Evolutionary conservation across 2,329 filamentous ascomycete genomes (phyloP).

Genomic region (Fusarium pseudoanthophilum): DNA sequence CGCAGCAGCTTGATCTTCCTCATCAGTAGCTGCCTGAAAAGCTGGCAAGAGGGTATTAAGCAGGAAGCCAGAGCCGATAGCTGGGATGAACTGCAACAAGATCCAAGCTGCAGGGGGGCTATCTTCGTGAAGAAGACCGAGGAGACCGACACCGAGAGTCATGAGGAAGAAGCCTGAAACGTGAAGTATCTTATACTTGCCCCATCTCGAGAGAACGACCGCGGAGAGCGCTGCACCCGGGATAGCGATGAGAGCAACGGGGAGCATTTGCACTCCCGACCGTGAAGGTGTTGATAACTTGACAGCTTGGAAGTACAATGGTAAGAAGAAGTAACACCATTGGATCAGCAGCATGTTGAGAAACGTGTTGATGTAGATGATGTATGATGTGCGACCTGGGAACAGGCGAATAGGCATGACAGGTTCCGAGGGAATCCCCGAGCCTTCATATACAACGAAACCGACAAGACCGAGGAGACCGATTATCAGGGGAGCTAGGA

Average conservation of each 20-base stretch:
- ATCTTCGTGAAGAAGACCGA: constrained; percentile 50
- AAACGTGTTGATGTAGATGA: constrained; percentile 41
- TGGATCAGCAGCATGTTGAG: constrained; percentile 43
- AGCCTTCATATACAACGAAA: constrained; percentile 38
- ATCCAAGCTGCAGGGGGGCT: constrained; percentile 52
- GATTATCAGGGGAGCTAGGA: constrained; percentile 55
- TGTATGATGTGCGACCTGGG: constrained; percentile 31
- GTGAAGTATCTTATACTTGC: constrained; percentile 50
- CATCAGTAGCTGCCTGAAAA: constrained; percentile 51
- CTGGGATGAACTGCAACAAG: constrained; percentile 52
- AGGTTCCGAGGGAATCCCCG: constrained; percentile 35
- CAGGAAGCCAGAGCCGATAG: constrained; percentile 56
- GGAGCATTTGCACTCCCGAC: constrained; percentile 50
- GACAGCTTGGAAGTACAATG: constrained; percentile 60
- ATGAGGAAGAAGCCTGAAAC: constrained; percentile 51
- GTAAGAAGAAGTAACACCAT: constrained; percentile 55
- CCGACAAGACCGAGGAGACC: constrained; percentile 28
- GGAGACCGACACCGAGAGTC: constrained; percentile 55
- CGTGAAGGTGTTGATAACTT: constrained; percentile 46
- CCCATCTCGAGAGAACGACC: constrained; percentile 46
- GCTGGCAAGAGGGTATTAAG: constrained; percentile 56
- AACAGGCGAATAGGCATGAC: constrained; percentile 44
- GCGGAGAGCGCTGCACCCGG: constrained; percentile 44
- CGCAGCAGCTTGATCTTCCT: constrained; percentile 51
- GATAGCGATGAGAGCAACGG: constrained; percentile 45